Evolutionary conservation across 1,284 basidiomycete genomes (phyloP).

Genomic region (Trametes pubescens): DNA sequence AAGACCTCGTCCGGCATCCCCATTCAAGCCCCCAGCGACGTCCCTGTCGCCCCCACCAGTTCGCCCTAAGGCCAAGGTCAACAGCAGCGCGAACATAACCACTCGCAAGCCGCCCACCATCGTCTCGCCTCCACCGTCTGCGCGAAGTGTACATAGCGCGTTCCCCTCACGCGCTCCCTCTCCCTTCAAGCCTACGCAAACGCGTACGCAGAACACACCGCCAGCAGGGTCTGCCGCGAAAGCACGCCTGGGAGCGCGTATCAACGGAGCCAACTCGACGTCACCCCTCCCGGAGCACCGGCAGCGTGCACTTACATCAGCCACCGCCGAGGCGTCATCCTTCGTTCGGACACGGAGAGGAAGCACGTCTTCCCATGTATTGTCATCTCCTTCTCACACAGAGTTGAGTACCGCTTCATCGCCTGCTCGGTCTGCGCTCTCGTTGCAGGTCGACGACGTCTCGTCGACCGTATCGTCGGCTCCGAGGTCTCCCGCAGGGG

Average conservation of each 20-base stretch:
- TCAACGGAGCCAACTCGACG: constrained; percentile 38
- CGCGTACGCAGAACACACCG: constrained; percentile 29
- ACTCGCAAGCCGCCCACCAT: constrained; percentile 50
- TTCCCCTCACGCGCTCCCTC: constrained; percentile 49
- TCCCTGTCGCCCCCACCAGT: constrained; percentile 45
- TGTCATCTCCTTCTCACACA: constrained; percentile 32
- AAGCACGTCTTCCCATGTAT: constrained; percentile 41
- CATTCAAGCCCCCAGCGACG: constrained; percentile 53
- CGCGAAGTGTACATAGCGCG: constrained; percentile 28
- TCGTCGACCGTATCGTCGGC: constrained; percentile 25
- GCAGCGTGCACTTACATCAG: constrained; percentile 38
- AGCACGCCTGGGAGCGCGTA: constrained; percentile 57
- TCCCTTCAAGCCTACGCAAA: constrained; percentile 49
- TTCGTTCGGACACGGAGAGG: constrained; percentile 35
- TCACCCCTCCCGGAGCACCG: constrained; percentile 40
- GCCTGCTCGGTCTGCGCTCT: constrained; percentile 31
- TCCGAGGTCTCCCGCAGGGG: constrained; percentile 20
- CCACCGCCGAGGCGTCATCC: constrained; percentile 24
- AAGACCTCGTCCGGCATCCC: constrained; percentile 55
- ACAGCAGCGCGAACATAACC: constrained; percentile 56
- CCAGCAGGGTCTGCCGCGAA: constrained; percentile 54
- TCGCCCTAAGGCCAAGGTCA: constrained; percentile 68
- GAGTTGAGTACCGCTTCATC: constrained; percentile 27
- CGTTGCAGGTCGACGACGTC: constrained; percentile 35
- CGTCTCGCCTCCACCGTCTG: constrained; percentile 30